phyloP scores from a whole-genome alignment of 257 asterid species.

The Schizonepeta tenuifolia region DNA sequence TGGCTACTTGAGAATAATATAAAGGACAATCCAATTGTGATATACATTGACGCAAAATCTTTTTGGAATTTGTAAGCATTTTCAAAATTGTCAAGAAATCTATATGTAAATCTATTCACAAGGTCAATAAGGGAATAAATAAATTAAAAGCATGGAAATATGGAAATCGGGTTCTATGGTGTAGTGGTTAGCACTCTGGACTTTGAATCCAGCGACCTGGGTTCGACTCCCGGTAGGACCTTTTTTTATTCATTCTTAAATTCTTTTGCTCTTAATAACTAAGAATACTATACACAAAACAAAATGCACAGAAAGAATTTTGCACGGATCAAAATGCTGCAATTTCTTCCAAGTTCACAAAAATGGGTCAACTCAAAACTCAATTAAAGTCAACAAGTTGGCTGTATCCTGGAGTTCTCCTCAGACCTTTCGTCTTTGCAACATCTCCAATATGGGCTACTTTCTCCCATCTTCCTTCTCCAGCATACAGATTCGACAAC shows the following conservation, averaged over 20 bases:
- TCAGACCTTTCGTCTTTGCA: slow-evolving; percentile 50
- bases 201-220: slow-evolving; percentile 99
- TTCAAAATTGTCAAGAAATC: too few species aligned
- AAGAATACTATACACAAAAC: too few species aligned
- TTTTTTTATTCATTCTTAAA: background rate
- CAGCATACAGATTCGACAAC: slow-evolving; percentile 60
- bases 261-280: too few species aligned
- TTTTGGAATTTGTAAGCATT: too few species aligned
- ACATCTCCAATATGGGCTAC: slow-evolving; percentile 43
- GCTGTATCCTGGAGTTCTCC: slow-evolving; percentile 56
- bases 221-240: slow-evolving; percentile 99
- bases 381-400: slow-evolving; percentile 36
- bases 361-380: slow-evolving; percentile 11
- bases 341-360: background rate
- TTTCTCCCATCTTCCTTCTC: slow-evolving; percentile 59
- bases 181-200: slow-evolving; percentile 99
- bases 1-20: too few species aligned
- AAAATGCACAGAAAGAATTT: too few species aligned
- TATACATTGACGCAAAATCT: too few species aligned
- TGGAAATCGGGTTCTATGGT: slow-evolving; percentile 56
- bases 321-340: too few species aligned
- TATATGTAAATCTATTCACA: too few species aligned
- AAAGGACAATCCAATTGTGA: too few species aligned
- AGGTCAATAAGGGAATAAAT: too few species aligned
- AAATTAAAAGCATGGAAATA: too few species aligned